Percentiles rank a stretch among this genome's conserved stretches.
phyloP scores from a whole-genome alignment of 2,329 filamentous ascomycete species.

The Chaetomiaceae sp. region DNA sequence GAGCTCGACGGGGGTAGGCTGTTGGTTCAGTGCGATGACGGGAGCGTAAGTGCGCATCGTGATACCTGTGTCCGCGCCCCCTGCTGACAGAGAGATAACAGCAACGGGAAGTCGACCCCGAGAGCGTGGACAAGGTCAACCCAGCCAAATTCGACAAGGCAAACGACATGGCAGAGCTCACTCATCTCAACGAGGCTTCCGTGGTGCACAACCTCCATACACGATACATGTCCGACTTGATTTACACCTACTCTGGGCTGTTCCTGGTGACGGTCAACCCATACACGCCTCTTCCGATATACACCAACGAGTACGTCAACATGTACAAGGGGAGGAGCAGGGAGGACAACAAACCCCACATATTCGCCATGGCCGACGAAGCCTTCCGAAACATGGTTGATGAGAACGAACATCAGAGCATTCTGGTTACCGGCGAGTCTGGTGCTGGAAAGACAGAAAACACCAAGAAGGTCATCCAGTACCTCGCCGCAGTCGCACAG shows the following conservation, averaged over 20 bases:
- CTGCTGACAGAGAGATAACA: slow-evolving; percentile 35
- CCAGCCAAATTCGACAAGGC: slow-evolving; percentile 99
- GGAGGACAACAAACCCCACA: slow-evolving; percentile 95
- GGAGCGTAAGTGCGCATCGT: slow-evolving; percentile 55
- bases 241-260: slow-evolving; percentile 96
- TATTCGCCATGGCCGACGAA: slow-evolving; percentile 95
- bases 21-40: slow-evolving; percentile 89
- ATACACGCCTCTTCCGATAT: slow-evolving; percentile 91
- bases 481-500: slow-evolving; percentile 88
- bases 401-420: slow-evolving; percentile 93
- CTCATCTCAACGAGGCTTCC: slow-evolving; percentile 94
- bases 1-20: slow-evolving; percentile 66
- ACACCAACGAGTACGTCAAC: slow-evolving; percentile 93
- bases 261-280: slow-evolving; percentile 97
- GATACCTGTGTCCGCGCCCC: background rate
- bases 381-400: slow-evolving; percentile 94
- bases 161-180: slow-evolving; percentile 98
- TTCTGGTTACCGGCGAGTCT: slow-evolving; percentile 95
- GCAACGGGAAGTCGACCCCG: slow-evolving; percentile 81
- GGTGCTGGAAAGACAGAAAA: slow-evolving; percentile 98
- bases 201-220: slow-evolving; percentile 96
- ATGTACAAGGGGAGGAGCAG: slow-evolving; percentile 92
- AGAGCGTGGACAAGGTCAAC: slow-evolving; percentile 97
- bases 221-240: slow-evolving; percentile 91
- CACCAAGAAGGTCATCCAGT: slow-evolving; percentile 99